Conservation (phyloP, 2,329 filamentous ascomycete species). For the Colletotrichum australisinense region DNA sequence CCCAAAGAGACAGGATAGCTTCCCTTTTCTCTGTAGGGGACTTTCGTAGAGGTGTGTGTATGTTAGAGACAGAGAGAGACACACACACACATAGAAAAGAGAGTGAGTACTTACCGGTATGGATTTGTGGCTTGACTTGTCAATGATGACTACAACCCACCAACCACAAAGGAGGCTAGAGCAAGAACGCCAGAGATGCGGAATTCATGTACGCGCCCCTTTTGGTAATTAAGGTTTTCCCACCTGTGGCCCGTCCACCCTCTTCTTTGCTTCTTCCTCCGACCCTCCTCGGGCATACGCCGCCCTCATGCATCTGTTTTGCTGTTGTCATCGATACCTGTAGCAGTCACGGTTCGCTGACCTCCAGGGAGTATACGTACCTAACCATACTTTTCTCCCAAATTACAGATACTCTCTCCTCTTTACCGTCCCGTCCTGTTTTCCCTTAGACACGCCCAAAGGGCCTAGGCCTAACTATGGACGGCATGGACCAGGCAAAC, state of each 20-base stretch:
- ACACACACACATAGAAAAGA: background rate
- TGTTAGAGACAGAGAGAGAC: background rate
- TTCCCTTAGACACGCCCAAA: background rate
- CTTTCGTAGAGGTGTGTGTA: background rate
- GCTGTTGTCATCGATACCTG: background rate
- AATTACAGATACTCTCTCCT: no score
- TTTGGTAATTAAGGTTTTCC: slow-evolving; percentile 21
- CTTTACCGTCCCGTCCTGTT: background rate
- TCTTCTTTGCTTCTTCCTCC: background rate
- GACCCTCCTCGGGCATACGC: background rate
- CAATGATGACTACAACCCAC: background rate
- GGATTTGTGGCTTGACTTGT: background rate
- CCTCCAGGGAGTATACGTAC: background rate
- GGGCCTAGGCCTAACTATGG: background rate
- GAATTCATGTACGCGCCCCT: background rate
- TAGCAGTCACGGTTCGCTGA: background rate
- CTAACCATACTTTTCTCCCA: no score
- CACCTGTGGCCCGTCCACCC: background rate
- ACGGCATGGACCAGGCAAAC: background rate
- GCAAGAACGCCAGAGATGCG: background rate
- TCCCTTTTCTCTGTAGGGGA: background rate
- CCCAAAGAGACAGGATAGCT: background rate
- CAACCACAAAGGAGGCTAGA: background rate
- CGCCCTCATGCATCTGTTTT: background rate
- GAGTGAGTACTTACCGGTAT: background rate